Conservation (phyloP, 2,329 filamentous ascomycete species). For the Colletotrichum tabaci region DNA sequence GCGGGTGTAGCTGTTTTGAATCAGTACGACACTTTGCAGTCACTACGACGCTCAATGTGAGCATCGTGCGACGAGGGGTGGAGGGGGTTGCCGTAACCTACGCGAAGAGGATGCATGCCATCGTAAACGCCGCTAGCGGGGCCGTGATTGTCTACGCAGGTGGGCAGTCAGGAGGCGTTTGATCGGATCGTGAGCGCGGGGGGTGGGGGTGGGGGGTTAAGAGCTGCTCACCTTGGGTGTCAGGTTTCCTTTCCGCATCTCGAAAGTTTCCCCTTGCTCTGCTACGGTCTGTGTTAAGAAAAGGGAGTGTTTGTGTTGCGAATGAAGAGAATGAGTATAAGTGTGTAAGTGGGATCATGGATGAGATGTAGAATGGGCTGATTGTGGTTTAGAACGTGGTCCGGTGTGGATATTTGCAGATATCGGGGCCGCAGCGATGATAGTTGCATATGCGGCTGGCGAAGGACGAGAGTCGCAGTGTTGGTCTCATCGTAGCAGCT, state of each 20-base stretch:
- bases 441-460: slow-evolving; percentile 3
- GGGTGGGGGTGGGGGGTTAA: not conserved
- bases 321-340: slow-evolving; percentile 9
- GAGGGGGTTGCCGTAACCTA: slow-evolving; percentile 45
- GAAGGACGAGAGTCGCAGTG: not conserved
- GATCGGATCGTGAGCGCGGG: not conserved
- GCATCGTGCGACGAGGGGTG: not conserved
- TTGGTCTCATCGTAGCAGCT: not conserved
- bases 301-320: not conserved
- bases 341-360: slow-evolving; percentile 17
- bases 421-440: not conserved
- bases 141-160: slow-evolving; percentile 60
- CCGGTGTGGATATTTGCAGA: slow-evolving; percentile 12
- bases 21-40: not conserved
- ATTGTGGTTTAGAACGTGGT: slow-evolving; percentile 19
- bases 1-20: slow-evolving; percentile 54
- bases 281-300: not conserved
- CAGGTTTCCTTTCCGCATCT: slow-evolving; percentile 42
- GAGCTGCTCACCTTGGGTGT: slow-evolving; percentile 36
- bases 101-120: slow-evolving; percentile 67
- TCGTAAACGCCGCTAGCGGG: slow-evolving; percentile 67
- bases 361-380: slow-evolving; percentile 29
- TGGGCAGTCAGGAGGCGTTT: slow-evolving; percentile 1
- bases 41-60: not conserved
- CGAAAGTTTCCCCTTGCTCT: slow-evolving; percentile 7